A percentile compares a stretch with the other conserved stretches of the same genome.
Conservation (phyloP, 139 green algal species). For the Closterium sp. region DNA sequence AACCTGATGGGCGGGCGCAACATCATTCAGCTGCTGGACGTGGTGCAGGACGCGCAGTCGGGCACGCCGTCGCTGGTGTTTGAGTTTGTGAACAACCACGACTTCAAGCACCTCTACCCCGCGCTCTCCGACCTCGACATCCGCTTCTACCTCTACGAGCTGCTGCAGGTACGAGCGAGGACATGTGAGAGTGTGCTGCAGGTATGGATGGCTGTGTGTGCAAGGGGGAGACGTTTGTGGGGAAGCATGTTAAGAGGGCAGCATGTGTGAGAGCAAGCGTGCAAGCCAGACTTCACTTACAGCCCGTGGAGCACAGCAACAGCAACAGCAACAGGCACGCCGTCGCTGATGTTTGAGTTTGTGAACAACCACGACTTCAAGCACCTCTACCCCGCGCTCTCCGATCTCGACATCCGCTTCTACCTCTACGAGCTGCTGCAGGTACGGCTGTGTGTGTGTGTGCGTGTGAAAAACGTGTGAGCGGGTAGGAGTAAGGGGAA, state of each 20-base stretch:
- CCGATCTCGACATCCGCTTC: slow-evolving; percentile 93
- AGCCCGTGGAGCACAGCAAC: too few species aligned
- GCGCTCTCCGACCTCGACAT: slow-evolving; percentile 93
- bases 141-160: slow-evolving; percentile 93
- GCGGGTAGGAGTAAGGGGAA: too few species aligned
- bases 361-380: slow-evolving; percentile 91
- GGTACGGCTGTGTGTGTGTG: neutral
- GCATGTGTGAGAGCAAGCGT: too few species aligned
- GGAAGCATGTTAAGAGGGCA: too few species aligned
- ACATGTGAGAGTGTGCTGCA: neutral
- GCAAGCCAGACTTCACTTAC: too few species aligned
- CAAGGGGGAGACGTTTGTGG: too few species aligned
- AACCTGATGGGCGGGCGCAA: slow-evolving; percentile 91
- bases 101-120: slow-evolving; percentile 93
- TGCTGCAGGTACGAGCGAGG: slow-evolving; percentile 68
- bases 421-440: slow-evolving; percentile 94
- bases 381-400: slow-evolving; percentile 92
- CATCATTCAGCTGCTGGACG: slow-evolving; percentile 93
- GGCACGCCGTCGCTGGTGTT: slow-evolving; percentile 94
- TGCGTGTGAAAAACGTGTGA: neutral
- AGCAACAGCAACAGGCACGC: slow-evolving; percentile 92
- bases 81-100: slow-evolving; percentile 91
- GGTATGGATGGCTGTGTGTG: neutral
- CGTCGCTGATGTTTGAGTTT: slow-evolving; percentile 93
- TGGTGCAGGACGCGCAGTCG: slow-evolving; percentile 84